Evolutionary conservation across 2,329 filamentous ascomycete genomes (phyloP), one percentile per base, ranked within the genome.

Genomic region (Calonectria pteridis): DNA sequence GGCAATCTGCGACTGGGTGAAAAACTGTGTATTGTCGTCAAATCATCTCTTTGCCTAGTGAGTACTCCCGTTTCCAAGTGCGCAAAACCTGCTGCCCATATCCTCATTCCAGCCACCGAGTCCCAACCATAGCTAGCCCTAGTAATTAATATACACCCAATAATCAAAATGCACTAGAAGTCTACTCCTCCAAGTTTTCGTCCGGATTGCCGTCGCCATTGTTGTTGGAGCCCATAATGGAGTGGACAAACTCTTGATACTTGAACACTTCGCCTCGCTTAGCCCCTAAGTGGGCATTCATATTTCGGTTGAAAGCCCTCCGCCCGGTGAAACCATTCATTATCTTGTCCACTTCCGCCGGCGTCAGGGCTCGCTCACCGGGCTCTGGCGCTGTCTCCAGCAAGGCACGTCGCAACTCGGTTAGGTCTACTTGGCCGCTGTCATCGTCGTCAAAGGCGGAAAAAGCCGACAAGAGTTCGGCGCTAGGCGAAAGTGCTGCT

Each of bases 371-470:
- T 49, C 87, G 87, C 83, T 91, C 89, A 23, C 94, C 94, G 0
- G 91, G 88, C 77, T 98, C 95, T 0, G 95, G 94, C 0, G 92
- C 92, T 0, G 95, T 98, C 77, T 95, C 91, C 50, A 98, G 85
- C 55, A 99, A 84, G 0, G 96, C 95, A 78, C 97, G 94, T 58
- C 94, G 92, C 75, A 99, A 85, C 84, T 98, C 95, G 0, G 87
- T 90, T 26, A 98, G 86, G 82, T 98, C 95, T 49, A 98, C 92
- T 84, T 98, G 95, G 4, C 97, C 97, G 80, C 94, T 97, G 83
- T 99, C 97, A 76, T 98, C 95, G 75, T 98, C 94, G 81, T 99
- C 97, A 82, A 98, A 98, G 0, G 97, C 97, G 2, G 95, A 95
- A 78, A 99, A 96, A 0, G 97, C 97, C 1, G 95, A 96, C 26